Evolutionary conservation across 345 rosid genomes (phyloP).

Genomic region (Geranium rotundifolium): DNA sequence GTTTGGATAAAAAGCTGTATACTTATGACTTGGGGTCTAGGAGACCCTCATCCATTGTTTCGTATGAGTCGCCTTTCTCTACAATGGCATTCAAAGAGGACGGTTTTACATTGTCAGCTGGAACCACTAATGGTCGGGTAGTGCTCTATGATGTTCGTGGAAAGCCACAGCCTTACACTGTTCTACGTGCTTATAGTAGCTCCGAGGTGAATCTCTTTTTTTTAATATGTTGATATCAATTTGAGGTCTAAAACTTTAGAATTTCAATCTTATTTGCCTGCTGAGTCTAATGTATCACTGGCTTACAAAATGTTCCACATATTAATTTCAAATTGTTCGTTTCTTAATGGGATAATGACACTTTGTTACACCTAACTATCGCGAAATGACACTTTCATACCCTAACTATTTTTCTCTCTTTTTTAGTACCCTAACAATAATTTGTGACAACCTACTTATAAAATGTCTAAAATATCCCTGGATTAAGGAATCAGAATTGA

Average conservation of each 20-base stretch:
- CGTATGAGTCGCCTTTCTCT: constrained; percentile 91
- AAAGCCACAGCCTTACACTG: constrained; percentile 77
- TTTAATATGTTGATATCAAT: not conserved
- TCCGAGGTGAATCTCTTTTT: constrained; percentile 55
- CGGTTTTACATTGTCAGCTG: constrained; percentile 84
- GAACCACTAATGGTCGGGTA: constrained; percentile 82
- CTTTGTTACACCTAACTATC: not conserved
- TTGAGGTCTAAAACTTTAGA: not conserved
- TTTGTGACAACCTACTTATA: too few relatives aligned
- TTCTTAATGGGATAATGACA: too few relatives aligned
- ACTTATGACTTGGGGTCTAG: constrained; percentile 81
- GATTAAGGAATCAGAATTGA: too few relatives aligned
- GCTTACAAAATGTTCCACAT: not conserved
- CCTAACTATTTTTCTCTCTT: too few relatives aligned
- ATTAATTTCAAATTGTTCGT: not conserved
- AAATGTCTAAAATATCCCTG: too few relatives aligned
- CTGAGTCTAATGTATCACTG: not conserved
- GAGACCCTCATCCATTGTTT: constrained; percentile 55
- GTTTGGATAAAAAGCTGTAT: constrained; percentile 89
- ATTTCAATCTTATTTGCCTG: not conserved
- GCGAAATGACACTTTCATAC: too few relatives aligned
- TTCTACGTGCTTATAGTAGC: constrained; percentile 79
- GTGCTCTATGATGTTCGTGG: constrained; percentile 93
- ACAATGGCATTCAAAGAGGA: constrained; percentile 94
- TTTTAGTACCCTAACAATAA: too few relatives aligned